These are phyloP conservation scores for Phytopythium mirpurense DNA, from an alignment of 352 stramenopile genomes.

Conservation along the genomic window DNA sequence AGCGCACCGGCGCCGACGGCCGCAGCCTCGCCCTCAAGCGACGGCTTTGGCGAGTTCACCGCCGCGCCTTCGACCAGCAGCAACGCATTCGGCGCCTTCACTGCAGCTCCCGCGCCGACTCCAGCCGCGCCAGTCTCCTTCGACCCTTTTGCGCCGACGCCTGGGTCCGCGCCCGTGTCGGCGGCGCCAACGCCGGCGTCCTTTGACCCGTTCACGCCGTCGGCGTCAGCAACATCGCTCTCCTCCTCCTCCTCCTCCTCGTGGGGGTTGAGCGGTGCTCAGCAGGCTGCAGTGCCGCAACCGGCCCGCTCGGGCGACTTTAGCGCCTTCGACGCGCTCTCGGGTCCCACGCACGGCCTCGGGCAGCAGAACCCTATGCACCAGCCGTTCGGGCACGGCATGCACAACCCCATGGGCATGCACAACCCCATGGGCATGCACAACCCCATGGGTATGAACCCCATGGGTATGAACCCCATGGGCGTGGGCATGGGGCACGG, in stretches of 20 bases:
- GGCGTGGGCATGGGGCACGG: slow-evolving; percentile 14
- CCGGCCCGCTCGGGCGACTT: slow-evolving; percentile 37
- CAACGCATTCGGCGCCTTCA: slow-evolving; percentile 39
- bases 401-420: slow-evolving; percentile 20
- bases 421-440: slow-evolving; percentile 11
- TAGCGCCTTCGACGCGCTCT: slow-evolving; percentile 53
- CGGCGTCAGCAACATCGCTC: slow-evolving; percentile 1
- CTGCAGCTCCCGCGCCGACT: slow-evolving; percentile 16
- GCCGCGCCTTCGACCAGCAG: slow-evolving; percentile 12
- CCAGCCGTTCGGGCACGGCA: slow-evolving; percentile 22
- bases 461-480: slow-evolving; percentile 15
- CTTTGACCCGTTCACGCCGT: slow-evolving; percentile 27
- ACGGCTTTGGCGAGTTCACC: slow-evolving; percentile 40
- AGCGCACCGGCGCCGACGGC: slow-evolving; percentile 16
- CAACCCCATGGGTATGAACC: slow-evolving; percentile 18
- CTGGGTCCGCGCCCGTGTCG: slow-evolving; percentile 8
- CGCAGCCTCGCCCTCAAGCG: slow-evolving; percentile 13
- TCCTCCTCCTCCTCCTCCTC: not conserved
- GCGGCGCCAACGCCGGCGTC: slow-evolving; percentile 11
- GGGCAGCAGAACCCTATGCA: not conserved
- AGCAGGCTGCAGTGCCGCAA: slow-evolving; percentile 12
- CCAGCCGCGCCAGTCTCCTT: slow-evolving; percentile 21
- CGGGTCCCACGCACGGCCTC: slow-evolving; percentile 19
- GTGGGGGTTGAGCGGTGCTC: slow-evolving; percentile 10
- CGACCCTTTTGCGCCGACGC: slow-evolving; percentile 22